A percentile compares a stretch with the other conserved stretches of the same genome.
phyloP scores from a whole-genome alignment of 129 eudicot species.

The Chrysanthemum seticuspe region DNA sequence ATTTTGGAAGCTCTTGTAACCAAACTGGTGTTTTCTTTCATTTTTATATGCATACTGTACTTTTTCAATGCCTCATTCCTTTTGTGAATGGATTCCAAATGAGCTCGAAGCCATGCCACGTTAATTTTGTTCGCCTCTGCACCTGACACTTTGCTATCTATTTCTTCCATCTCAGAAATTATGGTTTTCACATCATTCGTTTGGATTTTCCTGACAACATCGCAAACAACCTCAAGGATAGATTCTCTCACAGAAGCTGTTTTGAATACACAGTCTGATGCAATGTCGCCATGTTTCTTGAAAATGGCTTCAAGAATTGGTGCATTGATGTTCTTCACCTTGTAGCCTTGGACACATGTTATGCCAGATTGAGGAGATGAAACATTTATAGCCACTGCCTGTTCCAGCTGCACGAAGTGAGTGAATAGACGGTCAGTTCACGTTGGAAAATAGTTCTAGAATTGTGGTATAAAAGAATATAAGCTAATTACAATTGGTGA shows the following conservation, averaged over 20 bases:
- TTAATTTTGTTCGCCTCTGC: slow-evolving; percentile 26
- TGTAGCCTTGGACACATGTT: slow-evolving; percentile 29
- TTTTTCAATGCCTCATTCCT: slow-evolving; percentile 7
- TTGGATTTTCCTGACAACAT: slow-evolving; percentile 1
- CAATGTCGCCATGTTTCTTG: slow-evolving; percentile 33
- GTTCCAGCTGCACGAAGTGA: neutral
- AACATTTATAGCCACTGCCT: no score
- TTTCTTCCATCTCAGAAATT: neutral
- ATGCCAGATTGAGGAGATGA: neutral
- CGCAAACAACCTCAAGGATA: slow-evolving; percentile 28
- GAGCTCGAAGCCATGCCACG: slow-evolving; percentile 30
- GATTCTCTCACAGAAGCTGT: slow-evolving; percentile 22
- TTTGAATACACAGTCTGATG: slow-evolving; percentile 16
- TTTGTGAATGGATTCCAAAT: slow-evolving; percentile 5
- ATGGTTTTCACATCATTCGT: neutral
- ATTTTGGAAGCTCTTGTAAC: slow-evolving; percentile 29
- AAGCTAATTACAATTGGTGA: no score
- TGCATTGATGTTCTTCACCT: slow-evolving; percentile 31
- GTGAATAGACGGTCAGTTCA: neutral
- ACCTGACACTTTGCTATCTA: slow-evolving; percentile 1
- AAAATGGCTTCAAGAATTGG: slow-evolving; percentile 34
- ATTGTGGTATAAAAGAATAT: no score
- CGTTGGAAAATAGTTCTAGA: neutral
- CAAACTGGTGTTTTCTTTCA: slow-evolving; percentile 15
- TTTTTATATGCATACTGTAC: slow-evolving; percentile 9